Evolutionary conservation across 2,329 filamentous ascomycete genomes (phyloP).

Genomic region (Penicillium sp.): DNA sequence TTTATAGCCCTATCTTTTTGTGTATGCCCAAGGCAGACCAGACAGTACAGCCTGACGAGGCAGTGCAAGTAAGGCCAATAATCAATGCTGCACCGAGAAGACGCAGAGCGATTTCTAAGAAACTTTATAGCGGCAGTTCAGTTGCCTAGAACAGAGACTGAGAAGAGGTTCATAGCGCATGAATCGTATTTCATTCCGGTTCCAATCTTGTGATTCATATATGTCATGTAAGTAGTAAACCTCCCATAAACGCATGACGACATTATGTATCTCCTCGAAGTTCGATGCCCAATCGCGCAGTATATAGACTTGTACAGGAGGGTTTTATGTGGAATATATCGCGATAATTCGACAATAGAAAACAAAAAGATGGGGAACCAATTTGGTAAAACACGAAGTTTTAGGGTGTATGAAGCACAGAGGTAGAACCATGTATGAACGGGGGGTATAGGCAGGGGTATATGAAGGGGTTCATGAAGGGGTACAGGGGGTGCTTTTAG

Average conservation of each 20-base stretch:
- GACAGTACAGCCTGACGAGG: not conserved
- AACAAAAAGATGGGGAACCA: not conserved
- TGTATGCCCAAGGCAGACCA: not conserved
- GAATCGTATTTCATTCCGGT: not conserved
- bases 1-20: not conserved
- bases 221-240: not conserved
- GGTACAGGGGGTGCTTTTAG: not conserved
- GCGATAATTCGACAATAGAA: not conserved
- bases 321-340: not conserved
- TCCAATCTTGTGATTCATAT: not conserved
- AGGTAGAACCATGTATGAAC: not conserved
- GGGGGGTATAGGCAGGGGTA: too few relatives aligned
- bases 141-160: not conserved
- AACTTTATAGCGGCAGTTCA: not conserved
- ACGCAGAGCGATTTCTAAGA: not conserved
- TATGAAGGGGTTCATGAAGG: too few relatives aligned
- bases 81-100: not conserved
- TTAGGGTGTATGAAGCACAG: not conserved
- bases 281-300: not conserved
- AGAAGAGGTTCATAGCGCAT: not conserved
- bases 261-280: not conserved
- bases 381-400: not conserved
- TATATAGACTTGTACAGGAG: not conserved
- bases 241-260: not conserved
- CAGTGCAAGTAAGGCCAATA: not conserved